Conservation (phyloP, 768 basidiomycete genomes). For the Mrakia frigida region DNA sequence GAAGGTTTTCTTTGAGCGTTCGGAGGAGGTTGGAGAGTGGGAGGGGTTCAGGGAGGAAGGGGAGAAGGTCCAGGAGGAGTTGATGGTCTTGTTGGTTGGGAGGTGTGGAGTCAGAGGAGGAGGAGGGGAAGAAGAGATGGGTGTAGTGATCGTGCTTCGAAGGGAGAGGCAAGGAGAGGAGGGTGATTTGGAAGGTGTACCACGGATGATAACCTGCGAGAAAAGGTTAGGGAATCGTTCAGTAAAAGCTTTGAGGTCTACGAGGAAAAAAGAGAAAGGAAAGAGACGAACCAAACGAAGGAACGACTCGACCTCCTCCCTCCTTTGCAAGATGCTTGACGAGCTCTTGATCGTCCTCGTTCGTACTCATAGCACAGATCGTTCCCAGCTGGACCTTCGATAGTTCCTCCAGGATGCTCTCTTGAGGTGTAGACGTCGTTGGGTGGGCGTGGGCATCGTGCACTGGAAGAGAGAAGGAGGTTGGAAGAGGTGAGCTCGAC, state of each 20-base stretch:
- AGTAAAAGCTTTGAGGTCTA: no score
- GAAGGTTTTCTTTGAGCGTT: slow-evolving; percentile 59
- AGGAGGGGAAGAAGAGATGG: slow-evolving; percentile 54
- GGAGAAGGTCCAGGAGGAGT: not conserved
- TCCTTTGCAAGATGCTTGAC: slow-evolving; percentile 25
- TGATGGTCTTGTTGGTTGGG: not conserved
- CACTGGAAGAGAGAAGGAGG: not conserved
- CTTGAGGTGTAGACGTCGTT: not conserved
- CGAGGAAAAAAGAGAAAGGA: not conserved
- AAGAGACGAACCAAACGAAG: slow-evolving; percentile 1
- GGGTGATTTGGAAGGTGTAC: slow-evolving; percentile 75
- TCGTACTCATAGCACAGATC: slow-evolving; percentile 46
- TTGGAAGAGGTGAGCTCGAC: not conserved
- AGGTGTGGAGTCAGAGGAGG: not conserved
- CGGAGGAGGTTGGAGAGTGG: slow-evolving; percentile 18
- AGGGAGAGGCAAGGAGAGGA: slow-evolving; percentile 39
- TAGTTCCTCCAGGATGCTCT: not conserved
- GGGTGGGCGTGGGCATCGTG: no score
- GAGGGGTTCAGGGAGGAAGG: slow-evolving; percentile 40
- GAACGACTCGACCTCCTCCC: slow-evolving; percentile 4
- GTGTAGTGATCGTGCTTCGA: slow-evolving; percentile 71
- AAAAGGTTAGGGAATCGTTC: not conserved
- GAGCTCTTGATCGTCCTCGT: slow-evolving; percentile 34
- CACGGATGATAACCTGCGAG: slow-evolving; percentile 84
- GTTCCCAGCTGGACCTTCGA: not conserved